Evolutionary conservation across 2,329 filamentous ascomycete species (phyloP).

Genomic region (Monosporascus sp.): DNA sequence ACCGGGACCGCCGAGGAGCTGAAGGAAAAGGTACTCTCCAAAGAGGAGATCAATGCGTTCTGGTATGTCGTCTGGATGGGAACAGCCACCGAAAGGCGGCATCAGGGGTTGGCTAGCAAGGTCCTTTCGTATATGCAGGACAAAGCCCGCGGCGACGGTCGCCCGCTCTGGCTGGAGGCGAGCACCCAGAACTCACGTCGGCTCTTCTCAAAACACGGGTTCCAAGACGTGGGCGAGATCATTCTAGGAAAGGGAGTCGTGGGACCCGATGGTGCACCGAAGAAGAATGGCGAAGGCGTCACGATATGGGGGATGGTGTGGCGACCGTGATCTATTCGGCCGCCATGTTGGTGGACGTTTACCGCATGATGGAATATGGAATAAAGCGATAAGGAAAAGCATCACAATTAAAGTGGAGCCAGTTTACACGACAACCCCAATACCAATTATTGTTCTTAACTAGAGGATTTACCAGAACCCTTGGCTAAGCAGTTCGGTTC

Average conservation of each 20-base stretch:
- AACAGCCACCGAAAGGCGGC: conserved; percentile 3
- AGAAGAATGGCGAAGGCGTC: conserved; percentile 7
- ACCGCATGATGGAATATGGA: neutral
- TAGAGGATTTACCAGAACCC: no score
- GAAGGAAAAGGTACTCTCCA: conserved; percentile 7
- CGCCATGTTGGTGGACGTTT: neutral
- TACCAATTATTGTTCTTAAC: no score
- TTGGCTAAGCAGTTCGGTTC: no score
- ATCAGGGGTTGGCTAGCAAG: conserved; percentile 7
- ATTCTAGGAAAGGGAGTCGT: conserved; percentile 4
- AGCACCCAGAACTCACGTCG: conserved; percentile 3
- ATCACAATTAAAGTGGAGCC: no score
- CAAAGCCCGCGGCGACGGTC: conserved; percentile 1
- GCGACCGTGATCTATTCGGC: conserved; percentile 1
- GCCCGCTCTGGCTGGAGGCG: conserved; percentile 9
- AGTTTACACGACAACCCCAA: no score
- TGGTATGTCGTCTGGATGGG: conserved; percentile 9
- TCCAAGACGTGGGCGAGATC: conserved; percentile 7
- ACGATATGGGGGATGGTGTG: conserved; percentile 10
- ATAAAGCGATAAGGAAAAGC: no score
- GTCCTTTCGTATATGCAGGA: conserved; percentile 6
- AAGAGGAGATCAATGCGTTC: conserved; percentile 3
- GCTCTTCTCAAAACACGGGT: conserved; percentile 7
- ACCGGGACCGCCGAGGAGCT: conserved; percentile 1
- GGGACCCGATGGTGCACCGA: conserved; percentile 3